Evolutionary conservation across 169 alveolate species (phyloP).

Genomic region (Plasmodium ovale): DNA sequence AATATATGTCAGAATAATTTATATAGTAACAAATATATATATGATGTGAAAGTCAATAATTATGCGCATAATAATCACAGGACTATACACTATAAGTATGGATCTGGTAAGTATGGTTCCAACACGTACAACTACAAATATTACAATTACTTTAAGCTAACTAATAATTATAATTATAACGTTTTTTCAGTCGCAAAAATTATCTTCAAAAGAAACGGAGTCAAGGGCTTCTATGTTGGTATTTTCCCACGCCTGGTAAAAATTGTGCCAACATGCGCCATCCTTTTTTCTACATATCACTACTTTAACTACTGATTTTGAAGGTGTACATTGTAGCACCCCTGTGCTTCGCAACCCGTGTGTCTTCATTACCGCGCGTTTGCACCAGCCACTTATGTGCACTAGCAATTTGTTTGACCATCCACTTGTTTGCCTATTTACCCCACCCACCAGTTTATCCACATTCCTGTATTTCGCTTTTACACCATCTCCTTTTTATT

Average conservation of each 20-base stretch:
- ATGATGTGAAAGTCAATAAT: conserved; percentile 66
- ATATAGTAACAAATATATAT: conserved; percentile 56
- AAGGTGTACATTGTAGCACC: neutral
- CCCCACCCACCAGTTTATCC: neutral
- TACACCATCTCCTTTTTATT: too few relatives aligned
- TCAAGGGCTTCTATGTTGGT: conserved; percentile 73
- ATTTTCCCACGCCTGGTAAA: conserved; percentile 78
- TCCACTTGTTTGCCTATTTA: neutral
- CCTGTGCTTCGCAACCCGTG: too few relatives aligned
- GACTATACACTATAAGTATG: conserved; percentile 66
- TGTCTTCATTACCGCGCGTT: too few relatives aligned
- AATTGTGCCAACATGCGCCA: conserved; percentile 79
- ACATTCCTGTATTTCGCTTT: too few relatives aligned
- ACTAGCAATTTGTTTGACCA: too few relatives aligned
- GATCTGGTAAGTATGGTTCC: conserved; percentile 62
- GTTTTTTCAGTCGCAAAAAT: conserved; percentile 50
- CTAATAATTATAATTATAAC: conserved; percentile 67
- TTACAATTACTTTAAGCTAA: conserved; percentile 57
- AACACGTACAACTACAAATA: conserved; percentile 65
- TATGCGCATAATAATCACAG: conserved; percentile 68
- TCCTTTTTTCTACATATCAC: conserved; percentile 75
- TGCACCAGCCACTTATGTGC: too few relatives aligned
- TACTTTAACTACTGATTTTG: conserved; percentile 45
- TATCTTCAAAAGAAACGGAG: conserved; percentile 67
- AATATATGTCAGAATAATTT: conserved; percentile 61